Conservation (phyloP, 192 early-diverging fungal species). For the Coemansia sp. region DNA sequence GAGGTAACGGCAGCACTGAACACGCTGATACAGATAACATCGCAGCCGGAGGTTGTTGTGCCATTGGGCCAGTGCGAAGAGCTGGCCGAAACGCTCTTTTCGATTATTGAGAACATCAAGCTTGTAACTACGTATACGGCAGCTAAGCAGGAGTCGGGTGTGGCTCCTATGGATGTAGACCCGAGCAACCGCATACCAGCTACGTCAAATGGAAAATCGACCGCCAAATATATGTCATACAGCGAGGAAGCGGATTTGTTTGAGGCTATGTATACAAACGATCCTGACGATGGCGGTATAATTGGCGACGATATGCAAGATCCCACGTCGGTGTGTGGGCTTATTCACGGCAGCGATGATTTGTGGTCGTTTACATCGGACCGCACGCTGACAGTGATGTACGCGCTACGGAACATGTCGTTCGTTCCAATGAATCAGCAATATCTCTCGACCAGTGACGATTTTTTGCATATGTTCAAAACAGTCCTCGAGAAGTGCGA, state of each 20-base stretch:
- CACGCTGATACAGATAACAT: conserved; percentile 62
- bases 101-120: conserved; percentile 55
- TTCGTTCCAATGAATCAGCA: conserved; percentile 49
- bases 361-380: conserved; percentile 54
- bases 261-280: conserved; percentile 15
- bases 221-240: conserved; percentile 8
- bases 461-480: conserved; percentile 35
- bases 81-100: conserved; percentile 65
- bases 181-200: background rate
- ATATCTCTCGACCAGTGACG: conserved; percentile 29
- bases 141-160: background rate
- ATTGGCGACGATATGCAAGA: conserved; percentile 49
- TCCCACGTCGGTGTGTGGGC: conserved; percentile 30
- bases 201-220: background rate
- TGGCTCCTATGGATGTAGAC: background rate
- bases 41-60: conserved; percentile 55
- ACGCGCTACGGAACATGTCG: conserved; percentile 46
- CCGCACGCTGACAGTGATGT: conserved; percentile 43
- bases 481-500: conserved; percentile 26
- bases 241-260: conserved; percentile 33
- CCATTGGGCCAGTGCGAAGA: conserved; percentile 64
- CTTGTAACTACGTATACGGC: background rate
- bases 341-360: conserved; percentile 35
- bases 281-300: conserved; percentile 25
- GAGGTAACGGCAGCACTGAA: conserved; percentile 77